Percentiles rank a stretch among this genome's conserved stretches.
phyloP scores from a whole-genome alignment of 495 filamentous ascomycete species.

The Aspergillus ostianus region DNA sequence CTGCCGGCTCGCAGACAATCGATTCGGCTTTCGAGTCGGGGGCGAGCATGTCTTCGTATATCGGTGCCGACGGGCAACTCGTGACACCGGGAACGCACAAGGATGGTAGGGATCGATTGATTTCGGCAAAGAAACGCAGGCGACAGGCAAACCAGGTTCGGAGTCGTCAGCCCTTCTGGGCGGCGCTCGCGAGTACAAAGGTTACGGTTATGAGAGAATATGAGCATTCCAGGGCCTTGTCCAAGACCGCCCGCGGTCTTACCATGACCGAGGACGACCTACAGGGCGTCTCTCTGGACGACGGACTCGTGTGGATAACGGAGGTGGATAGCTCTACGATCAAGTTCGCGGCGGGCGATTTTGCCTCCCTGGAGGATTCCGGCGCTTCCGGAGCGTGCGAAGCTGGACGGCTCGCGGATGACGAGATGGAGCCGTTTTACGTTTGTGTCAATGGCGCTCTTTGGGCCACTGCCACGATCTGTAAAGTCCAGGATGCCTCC shows the following conservation, averaged over 20 bases:
- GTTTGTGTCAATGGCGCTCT: constrained; percentile 84
- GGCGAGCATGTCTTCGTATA: constrained; percentile 45
- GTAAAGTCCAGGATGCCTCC: constrained; percentile 46
- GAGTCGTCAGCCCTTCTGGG: constrained; percentile 90
- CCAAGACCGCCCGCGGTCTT: constrained; percentile 63
- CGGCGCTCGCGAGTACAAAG: constrained; percentile 89
- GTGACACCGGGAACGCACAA: constrained; percentile 44
- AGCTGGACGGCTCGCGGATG: constrained; percentile 29
- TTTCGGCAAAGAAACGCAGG: constrained; percentile 74
- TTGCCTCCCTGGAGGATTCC: constrained; percentile 47
- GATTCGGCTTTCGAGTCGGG: constrained; percentile 46
- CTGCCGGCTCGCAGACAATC: constrained; percentile 46
- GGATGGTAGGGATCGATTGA: constrained; percentile 55
- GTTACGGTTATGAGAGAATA: constrained; percentile 92
- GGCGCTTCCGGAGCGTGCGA: constrained; percentile 32
- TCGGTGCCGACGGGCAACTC: constrained; percentile 53
- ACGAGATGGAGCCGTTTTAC: constrained; percentile 73
- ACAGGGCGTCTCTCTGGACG: constrained; percentile 76
- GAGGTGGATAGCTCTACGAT: constrained; percentile 79
- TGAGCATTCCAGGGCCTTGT: constrained; percentile 76
- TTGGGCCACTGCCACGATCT: constrained; percentile 81
- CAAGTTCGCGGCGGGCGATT: constrained; percentile 74
- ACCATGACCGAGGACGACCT: constrained; percentile 80
- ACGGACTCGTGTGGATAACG: constrained; percentile 82
- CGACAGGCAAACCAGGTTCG: constrained; percentile 87